Evolutionary conservation across 306 rosid genomes (phyloP).

Genomic region (Sphenostylis stenocarpa): DNA sequence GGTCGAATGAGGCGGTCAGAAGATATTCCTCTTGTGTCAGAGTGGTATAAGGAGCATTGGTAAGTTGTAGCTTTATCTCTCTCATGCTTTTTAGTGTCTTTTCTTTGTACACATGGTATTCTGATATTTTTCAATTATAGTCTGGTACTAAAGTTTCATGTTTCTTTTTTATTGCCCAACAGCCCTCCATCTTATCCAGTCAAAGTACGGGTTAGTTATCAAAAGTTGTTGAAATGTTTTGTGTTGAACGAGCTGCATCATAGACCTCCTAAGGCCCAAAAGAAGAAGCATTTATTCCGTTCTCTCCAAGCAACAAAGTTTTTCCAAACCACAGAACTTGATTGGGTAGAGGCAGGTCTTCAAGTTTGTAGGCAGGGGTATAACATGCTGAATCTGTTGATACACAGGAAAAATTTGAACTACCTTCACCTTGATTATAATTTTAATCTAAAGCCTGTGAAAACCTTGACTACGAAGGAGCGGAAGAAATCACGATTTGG

Average conservation of each 20-base stretch:
- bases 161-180: slow-evolving; percentile 31
- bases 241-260: slow-evolving; percentile 98
- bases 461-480: slow-evolving; percentile 93
- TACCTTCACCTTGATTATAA: slow-evolving; percentile 98
- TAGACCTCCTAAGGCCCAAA: slow-evolving; percentile 98
- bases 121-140: background rate
- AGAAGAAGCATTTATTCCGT: slow-evolving; percentile 90
- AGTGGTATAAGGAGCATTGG: slow-evolving; percentile 99
- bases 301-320: slow-evolving; percentile 98
- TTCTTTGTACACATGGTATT: background rate
- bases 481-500: slow-evolving; percentile 97
- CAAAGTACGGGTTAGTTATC: slow-evolving; percentile 97
- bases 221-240: slow-evolving; percentile 89
- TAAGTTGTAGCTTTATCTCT: slow-evolving; percentile 37
- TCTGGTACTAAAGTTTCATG: background rate
- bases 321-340: slow-evolving; percentile 98
- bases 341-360: slow-evolving; percentile 99
- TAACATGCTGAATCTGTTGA: slow-evolving; percentile 94
- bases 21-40: slow-evolving; percentile 96
- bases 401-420: slow-evolving; percentile 95
- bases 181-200: slow-evolving; percentile 98
- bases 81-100: background rate
- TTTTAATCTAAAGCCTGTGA: slow-evolving; percentile 96
- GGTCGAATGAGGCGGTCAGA: slow-evolving; percentile 95
- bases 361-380: slow-evolving; percentile 99